Conservation (phyloP, 2,329 filamentous ascomycete species). For the Exophiala sp. region DNA sequence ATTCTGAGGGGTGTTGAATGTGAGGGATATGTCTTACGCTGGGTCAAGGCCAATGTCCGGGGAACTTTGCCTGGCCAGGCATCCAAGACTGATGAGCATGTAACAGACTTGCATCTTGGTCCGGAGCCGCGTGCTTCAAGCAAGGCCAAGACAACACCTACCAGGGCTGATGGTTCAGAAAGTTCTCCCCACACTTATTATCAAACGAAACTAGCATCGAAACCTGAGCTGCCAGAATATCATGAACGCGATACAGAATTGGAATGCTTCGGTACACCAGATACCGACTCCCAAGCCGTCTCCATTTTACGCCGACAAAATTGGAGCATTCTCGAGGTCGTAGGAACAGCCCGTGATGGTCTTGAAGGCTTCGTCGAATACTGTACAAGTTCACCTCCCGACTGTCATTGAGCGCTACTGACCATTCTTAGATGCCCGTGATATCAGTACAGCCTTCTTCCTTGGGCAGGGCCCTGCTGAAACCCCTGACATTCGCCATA, state of each 20-base stretch:
- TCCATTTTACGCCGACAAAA: background rate
- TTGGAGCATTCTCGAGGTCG: background rate
- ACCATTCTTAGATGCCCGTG: background rate
- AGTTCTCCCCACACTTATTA: background rate
- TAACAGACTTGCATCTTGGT: background rate
- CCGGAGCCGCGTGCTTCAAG: background rate
- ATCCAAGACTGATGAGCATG: background rate
- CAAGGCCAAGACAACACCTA: background rate
- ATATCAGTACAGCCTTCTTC: background rate
- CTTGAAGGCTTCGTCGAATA: background rate
- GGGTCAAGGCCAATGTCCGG: background rate
- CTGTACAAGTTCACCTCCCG: background rate
- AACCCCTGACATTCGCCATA: background rate
- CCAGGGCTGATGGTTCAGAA: too few relatives aligned
- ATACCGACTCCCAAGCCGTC: background rate
- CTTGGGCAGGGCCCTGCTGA: background rate
- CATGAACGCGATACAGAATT: background rate
- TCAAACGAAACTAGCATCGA: background rate
- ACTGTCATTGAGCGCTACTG: background rate
- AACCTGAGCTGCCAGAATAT: background rate
- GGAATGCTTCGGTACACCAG: background rate
- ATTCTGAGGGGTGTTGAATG: background rate
- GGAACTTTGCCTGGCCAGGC: background rate
- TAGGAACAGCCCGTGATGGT: background rate
- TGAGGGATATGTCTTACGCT: background rate